Base-by-base conservation (phyloP, 441 rosid species). In the Erodium trifolium region DNA sequence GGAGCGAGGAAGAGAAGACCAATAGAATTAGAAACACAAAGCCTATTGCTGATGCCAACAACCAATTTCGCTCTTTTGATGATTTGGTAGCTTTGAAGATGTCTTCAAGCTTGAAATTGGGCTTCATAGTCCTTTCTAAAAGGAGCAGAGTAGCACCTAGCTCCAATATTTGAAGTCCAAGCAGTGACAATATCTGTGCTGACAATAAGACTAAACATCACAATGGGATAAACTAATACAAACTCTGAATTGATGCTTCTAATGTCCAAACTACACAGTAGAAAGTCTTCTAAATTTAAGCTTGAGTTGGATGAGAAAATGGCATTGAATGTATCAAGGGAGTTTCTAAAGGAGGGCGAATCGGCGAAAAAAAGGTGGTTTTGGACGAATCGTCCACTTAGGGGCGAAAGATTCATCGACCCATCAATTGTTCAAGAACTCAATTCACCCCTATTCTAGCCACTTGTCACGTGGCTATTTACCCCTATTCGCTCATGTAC, bases 41-140 rank as follows among this genome's bases (percentile, higher is more conserved):
- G 77, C 92, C 93, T 17, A 85, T 17, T 27, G 82, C 82, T 34
- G 95, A 83, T 9, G 87, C 85, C 76, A 86, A 75, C 76, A 86
- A 65, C 87, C 93, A 85, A 78, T 79, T 87, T 72, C 88, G 79
- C 70, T 71, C 80, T 70, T 76, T 57, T 3, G 67, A 6, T 3
- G 76, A 72, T 49, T 73, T 70, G 13, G 29, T 67, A 59, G 35
- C 74, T 71, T 77, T 74, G 71, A 83, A 81, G 75, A 86, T 70
- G 77, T 74, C 72, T 53, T 70, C 41, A 66, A 83, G 78, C 73
- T 76, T 71, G 65, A 29, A 67, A 7, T 84, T 78, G n/a, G 89
- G 84, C 69, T 76, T 82, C 23, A 86, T 71, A 14, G 86, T 81
- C 76, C 23, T 69, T 70, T 66, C 78, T 62, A 92, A 86, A 16